Evolutionary conservation across 2,329 filamentous ascomycete genomes (phyloP).

Genomic region (Xylariaceae sp.): DNA sequence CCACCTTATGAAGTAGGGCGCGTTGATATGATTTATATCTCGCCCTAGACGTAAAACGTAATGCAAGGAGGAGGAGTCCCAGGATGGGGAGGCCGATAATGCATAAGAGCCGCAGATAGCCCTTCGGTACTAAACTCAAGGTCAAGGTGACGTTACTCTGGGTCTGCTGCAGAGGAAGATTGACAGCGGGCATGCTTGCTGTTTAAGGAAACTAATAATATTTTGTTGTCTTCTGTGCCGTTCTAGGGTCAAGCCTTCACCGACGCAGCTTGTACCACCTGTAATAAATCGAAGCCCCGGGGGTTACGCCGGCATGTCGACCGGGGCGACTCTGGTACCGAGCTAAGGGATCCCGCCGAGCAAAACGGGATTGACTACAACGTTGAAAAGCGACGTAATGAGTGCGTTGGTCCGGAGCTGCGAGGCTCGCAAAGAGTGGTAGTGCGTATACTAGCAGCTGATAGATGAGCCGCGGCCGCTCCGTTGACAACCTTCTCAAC

Average conservation of each 20-base stretch:
- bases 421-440: conserved; percentile 8
- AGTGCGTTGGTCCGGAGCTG: conserved; percentile 9
- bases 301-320: conserved; percentile 32
- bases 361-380: conserved; percentile 17
- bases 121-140: conserved; percentile 33
- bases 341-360: conserved; percentile 24
- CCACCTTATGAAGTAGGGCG: conserved; percentile 7
- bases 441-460: conserved; percentile 9
- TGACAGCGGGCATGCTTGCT: conserved; percentile 46
- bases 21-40: conserved; percentile 26
- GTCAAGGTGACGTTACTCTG: conserved; percentile 36
- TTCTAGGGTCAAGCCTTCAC: conserved; percentile 28
- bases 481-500: conserved; percentile 19
- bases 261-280: conserved; percentile 23
- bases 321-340: conserved; percentile 28
- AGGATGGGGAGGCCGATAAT: conserved; percentile 22
- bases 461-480: conserved; percentile 15
- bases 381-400: conserved; percentile 13
- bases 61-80: conserved; percentile 27
- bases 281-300: conserved; percentile 25
- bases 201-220: conserved; percentile 36
- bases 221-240: conserved; percentile 26
- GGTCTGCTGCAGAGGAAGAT: conserved; percentile 33
- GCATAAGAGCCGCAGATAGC: conserved; percentile 31
- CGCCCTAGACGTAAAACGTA: conserved; percentile 22